phyloP scores from a whole-genome alignment of 305 asterid genomes.

The Lippia alba region DNA sequence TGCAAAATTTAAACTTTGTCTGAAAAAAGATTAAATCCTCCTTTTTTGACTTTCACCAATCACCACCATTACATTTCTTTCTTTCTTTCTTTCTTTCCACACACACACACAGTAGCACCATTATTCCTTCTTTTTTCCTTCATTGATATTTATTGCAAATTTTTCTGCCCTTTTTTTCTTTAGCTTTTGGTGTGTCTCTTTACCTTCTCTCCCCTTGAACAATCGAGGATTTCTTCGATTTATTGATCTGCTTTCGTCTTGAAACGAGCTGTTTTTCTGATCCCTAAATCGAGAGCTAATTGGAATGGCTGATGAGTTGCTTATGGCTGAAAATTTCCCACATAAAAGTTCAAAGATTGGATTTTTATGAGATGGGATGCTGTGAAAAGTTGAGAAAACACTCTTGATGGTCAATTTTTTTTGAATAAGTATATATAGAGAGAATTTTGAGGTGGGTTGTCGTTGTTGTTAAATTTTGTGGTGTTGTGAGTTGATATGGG shows the following conservation, averaged over 20 bases:
- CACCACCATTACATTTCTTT: conserved; percentile 39
- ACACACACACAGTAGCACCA: conserved; percentile 32
- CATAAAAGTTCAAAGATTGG: conserved; percentile 42
- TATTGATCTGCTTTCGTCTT: conserved; percentile 73
- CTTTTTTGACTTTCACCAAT: conserved; percentile 50
- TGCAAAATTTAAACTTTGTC: conserved; percentile 36
- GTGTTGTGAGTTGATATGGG: conserved; percentile 59
- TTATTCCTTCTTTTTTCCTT: conserved; percentile 12
- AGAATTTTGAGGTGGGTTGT: conserved; percentile 50
- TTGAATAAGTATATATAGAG: conserved; percentile 30
- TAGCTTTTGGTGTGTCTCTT: conserved; percentile 29
- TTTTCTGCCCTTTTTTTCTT: conserved; percentile 6
- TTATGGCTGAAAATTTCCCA: conserved; percentile 41
- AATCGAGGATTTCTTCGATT: conserved; percentile 65
- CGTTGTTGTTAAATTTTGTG: neutral
- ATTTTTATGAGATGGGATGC: conserved; percentile 60
- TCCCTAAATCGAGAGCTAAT: conserved; percentile 48
- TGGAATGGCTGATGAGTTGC: conserved; percentile 54
- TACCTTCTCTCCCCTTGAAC: conserved; percentile 50
- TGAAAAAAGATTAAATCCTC: conserved; percentile 29
- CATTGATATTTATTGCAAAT: conserved; percentile 26
- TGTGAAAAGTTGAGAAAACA: conserved; percentile 41
- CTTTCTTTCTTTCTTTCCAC: conserved; percentile 39
- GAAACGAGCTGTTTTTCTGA: conserved; percentile 39
- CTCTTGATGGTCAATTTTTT: conserved; percentile 38